Percentiles rank a stretch among this genome's conserved stretches.
These are phyloP conservation scores for Polygonum maritimum DNA, from an alignment of 148 eudicot genomes.

Conservation along the genomic window DNA sequence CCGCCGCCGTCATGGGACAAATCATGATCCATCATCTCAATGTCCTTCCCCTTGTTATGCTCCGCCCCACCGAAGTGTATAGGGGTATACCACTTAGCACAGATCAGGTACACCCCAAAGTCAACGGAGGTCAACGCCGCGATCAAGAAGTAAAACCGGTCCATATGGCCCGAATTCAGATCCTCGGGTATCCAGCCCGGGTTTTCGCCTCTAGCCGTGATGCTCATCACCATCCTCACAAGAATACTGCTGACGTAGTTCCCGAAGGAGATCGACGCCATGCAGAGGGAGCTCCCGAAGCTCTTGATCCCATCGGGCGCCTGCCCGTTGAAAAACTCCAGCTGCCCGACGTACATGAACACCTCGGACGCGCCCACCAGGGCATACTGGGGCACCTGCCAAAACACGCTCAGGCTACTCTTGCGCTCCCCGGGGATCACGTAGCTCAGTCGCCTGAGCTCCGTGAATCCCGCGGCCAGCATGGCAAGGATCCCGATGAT, in stretches of 20 bases:
- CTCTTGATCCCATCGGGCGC: slow-evolving; percentile 95
- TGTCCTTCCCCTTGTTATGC: not conserved
- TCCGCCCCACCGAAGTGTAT: slow-evolving; percentile 18
- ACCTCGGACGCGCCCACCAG: slow-evolving; percentile 88
- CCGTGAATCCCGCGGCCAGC: slow-evolving; percentile 73
- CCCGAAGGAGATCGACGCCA: slow-evolving; percentile 88
- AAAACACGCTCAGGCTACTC: slow-evolving; percentile 54
- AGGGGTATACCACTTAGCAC: slow-evolving; percentile 64
- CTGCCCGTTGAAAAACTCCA: slow-evolving; percentile 82
- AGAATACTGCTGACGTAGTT: slow-evolving; percentile 64
- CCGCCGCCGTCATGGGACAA: not conserved
- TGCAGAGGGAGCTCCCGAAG: slow-evolving; percentile 81
- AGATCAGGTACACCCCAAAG: slow-evolving; percentile 35
- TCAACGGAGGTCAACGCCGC: slow-evolving; percentile 42
- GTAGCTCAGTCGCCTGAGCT: slow-evolving; percentile 37
- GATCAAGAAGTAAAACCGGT: slow-evolving; percentile 69
- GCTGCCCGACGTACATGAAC: slow-evolving; percentile 84
- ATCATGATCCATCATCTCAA: not conserved
- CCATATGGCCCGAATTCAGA: slow-evolving; percentile 66
- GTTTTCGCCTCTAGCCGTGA: slow-evolving; percentile 31
- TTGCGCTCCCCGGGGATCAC: slow-evolving; percentile 19
- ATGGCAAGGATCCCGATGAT: slow-evolving; percentile 63
- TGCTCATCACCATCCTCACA: slow-evolving; percentile 56
- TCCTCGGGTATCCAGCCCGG: slow-evolving; percentile 80
- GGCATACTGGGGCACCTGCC: slow-evolving; percentile 84